Percentiles rank a stretch among this genome's conserved stretches.
These are phyloP conservation scores for Musa beccarii DNA, from an alignment of 176 grass and related monocot species.

Conservation along the genomic window DNA sequence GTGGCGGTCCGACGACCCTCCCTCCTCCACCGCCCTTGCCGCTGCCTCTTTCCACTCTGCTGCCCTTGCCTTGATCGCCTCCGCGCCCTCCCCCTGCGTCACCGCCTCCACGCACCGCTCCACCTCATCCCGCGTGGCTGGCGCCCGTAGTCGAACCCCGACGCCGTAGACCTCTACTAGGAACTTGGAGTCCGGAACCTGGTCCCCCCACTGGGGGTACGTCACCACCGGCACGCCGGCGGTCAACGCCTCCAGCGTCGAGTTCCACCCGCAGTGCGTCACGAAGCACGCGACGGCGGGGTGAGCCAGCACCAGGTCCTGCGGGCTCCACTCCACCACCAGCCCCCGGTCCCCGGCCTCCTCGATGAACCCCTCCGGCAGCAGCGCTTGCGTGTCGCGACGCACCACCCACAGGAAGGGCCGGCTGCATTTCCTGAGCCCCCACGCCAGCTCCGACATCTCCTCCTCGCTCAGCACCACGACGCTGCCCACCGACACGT, in stretches of 20 bases:
- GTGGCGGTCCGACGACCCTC: constrained; percentile 54
- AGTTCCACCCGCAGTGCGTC: constrained; percentile 93
- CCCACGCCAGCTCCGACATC: constrained; percentile 53
- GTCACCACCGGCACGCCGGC: constrained; percentile 59
- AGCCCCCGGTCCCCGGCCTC: constrained; percentile 25
- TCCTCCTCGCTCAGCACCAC: constrained; percentile 41
- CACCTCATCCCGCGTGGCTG: constrained; percentile 34
- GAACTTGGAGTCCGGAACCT: constrained; percentile 68
- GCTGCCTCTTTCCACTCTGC: constrained; percentile 41
- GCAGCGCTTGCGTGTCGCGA: constrained; percentile 17
- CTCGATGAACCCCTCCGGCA: constrained; percentile 43
- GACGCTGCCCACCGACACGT: constrained; percentile 78
- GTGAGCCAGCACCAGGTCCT: constrained; percentile 62
- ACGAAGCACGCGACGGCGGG: constrained; percentile 52
- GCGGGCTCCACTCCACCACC: constrained; percentile 68
- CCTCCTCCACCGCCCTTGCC: constrained; percentile 24
- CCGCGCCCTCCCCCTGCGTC: constrained; percentile 21
- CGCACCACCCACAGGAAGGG: constrained; percentile 87
- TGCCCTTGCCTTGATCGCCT: constrained; percentile 28
- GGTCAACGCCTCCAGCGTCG: constrained; percentile 57
- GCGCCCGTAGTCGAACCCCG: constrained; percentile 46
- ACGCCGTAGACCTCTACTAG: constrained; percentile 46
- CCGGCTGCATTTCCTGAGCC: constrained; percentile 27
- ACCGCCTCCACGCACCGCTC: constrained; percentile 34
- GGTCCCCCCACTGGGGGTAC: constrained; percentile 75